Base-by-base conservation (phyloP, 2,329 filamentous ascomycete genomes). In the Blastomyces emzantsi region DNA sequence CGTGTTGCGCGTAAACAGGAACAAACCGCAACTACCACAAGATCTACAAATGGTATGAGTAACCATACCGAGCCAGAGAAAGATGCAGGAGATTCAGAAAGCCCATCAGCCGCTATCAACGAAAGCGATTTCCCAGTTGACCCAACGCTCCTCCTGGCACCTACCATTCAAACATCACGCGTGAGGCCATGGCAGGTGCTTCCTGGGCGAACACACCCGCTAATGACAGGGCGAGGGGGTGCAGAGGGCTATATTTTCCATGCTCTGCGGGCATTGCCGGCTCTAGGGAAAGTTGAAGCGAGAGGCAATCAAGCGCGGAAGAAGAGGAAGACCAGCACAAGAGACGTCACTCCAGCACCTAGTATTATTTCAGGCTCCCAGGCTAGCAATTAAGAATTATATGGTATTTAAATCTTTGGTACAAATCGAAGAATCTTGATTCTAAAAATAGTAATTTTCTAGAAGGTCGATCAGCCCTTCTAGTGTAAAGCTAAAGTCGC, bases 201-300 rank as follows among this genome's bases (percentile, higher is more conserved):
- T 57, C 94, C 94, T 0, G 90, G 91, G 0, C 81, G 94, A 62
- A 97, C 94, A 61, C 94, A 99, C 78, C 94, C 94, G 7, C 76
- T 95, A 63, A 99, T 99, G 94, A 96, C 90, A 65, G 87, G 87
- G 47, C 83, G 85, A 51, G 94, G 94, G 25, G 93, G 93, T 0
- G 86, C 91, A 0, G 93, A 97, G 72, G 94, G 94, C 0, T 99
- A 90, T 74, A 74, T 99, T 3, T 92, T 97, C 69, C 93, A 91
- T 36, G 93, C 84, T 0, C 90, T 89, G 73, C 85, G 87, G 68
- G 91, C 94, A 0, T 78, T 93, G 56, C 94, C 94, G 0, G 86
- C 89, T 0, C 85, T 90, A 70, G 90, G 90, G 1, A 86, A 83
- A 69, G 88, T 97, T 4, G 88, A 91, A 71, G 93, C 93, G 1